phyloP scores from a whole-genome alignment of 1,139 yeast species.

The Yarrowia galli region DNA sequence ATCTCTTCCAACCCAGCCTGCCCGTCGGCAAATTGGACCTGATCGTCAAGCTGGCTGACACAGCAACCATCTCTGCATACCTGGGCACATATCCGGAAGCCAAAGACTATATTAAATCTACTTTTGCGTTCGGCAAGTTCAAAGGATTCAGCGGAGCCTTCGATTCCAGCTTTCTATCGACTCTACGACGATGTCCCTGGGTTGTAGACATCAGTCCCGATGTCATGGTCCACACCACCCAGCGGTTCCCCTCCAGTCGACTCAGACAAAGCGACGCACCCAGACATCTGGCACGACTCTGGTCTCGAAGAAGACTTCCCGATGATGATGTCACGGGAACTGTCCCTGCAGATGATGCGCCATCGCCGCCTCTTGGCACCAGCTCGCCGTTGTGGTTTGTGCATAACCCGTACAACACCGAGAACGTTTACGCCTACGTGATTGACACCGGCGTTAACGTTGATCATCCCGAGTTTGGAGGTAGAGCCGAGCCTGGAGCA shows the following conservation, averaged over 20 bases:
- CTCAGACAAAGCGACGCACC: constrained; percentile 64
- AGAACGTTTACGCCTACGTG: constrained; percentile 40
- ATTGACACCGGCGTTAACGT: constrained; percentile 72
- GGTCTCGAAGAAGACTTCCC: constrained; percentile 51
- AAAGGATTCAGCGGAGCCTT: constrained; percentile 32
- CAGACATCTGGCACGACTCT: constrained; percentile 70
- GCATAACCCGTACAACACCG: constrained; percentile 32
- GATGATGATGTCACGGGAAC: constrained; percentile 11
- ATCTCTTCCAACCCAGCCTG: constrained; percentile 10
- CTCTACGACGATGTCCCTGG: constrained; percentile 30
- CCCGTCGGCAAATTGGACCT: constrained; percentile 12
- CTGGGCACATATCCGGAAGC: constrained; percentile 24
- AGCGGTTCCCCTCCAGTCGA: constrained; percentile 32
- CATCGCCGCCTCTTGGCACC: constrained; percentile 30
- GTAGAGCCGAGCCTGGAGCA: constrained; percentile 63
- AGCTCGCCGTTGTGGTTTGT: constrained; percentile 27
- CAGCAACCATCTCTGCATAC: constrained; percentile 27
- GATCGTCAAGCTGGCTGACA: constrained; percentile 32
- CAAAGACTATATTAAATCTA: constrained; percentile 28
- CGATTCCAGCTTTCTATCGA: constrained; percentile 12
- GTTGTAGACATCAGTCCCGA: constrained; percentile 34
- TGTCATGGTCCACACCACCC: constrained; percentile 25
- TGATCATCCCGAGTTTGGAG: constrained; percentile 71
- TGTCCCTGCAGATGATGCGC: constrained; percentile 28
- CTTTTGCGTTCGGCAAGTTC: constrained; percentile 36